A percentile compares a stretch with the other conserved stretches of the same genome.
These are phyloP conservation scores for Wilcoxina mikolae DNA, from an alignment of 495 filamentous ascomycete genomes.

Conservation along the genomic window DNA sequence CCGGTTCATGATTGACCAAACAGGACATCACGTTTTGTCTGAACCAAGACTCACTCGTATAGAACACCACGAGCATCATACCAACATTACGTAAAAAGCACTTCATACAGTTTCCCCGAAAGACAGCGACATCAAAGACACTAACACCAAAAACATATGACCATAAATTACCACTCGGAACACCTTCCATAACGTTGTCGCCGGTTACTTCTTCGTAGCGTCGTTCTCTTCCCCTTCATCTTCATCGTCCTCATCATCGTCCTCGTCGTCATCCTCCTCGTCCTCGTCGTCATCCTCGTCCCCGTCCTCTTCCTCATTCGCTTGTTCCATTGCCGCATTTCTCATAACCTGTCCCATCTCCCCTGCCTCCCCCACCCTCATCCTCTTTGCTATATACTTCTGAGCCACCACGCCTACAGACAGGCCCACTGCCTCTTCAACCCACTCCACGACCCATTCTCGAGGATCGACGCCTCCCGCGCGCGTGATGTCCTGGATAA, in stretches of 20 bases:
- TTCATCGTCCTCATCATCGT: neutral
- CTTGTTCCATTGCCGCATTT: conserved; percentile 9
- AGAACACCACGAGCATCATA: too few relatives aligned
- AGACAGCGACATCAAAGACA: too few relatives aligned
- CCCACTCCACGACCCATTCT: conserved; percentile 95
- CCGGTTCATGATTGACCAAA: too few relatives aligned
- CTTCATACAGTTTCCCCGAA: too few relatives aligned
- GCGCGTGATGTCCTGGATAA: conserved; percentile 77
- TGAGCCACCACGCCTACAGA: conserved; percentile 81
- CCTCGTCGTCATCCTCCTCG: neutral
- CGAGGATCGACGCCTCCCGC: conserved; percentile 81
- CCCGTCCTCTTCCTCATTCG: conserved; percentile 12
- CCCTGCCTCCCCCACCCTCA: conserved; percentile 83
- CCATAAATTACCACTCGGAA: too few relatives aligned
- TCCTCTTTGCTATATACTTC: conserved; percentile 82
- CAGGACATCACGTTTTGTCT: too few relatives aligned
- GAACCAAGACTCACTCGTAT: too few relatives aligned
- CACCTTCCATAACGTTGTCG: too few relatives aligned
- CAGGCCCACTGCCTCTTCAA: conserved; percentile 74
- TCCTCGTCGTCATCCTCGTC: neutral
- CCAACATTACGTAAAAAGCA: too few relatives aligned
- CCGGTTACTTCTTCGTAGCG: too few relatives aligned
- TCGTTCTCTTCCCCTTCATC: neutral
- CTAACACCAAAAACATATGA: too few relatives aligned
- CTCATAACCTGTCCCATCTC: conserved; percentile 4